Evolutionary conservation across 1,139 yeast genomes (phyloP).

Genomic region (Candida sp.): DNA sequence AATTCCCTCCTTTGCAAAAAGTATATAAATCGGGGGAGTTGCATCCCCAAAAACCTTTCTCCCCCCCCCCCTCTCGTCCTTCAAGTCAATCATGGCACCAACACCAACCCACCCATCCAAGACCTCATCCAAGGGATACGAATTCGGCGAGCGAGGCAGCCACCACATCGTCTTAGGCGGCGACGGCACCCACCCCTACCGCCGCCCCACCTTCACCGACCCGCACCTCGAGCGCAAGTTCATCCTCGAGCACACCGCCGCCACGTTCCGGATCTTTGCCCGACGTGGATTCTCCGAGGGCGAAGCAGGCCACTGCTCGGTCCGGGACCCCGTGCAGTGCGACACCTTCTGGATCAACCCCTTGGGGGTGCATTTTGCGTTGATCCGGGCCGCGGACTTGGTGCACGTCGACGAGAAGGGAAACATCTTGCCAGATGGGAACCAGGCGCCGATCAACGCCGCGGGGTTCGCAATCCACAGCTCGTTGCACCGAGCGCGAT

Average conservation of each 20-base stretch:
- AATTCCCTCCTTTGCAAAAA: neutral
- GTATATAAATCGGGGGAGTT: neutral
- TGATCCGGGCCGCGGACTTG: slow-evolving; percentile 72
- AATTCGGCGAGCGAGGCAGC: slow-evolving; percentile 38
- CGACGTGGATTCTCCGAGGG: slow-evolving; percentile 78
- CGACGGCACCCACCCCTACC: slow-evolving; percentile 41
- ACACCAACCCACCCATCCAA: neutral
- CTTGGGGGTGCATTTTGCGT: slow-evolving; percentile 68
- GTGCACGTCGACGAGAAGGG: slow-evolving; percentile 80
- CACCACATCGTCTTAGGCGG: slow-evolving; percentile 54
- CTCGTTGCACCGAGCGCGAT: slow-evolving; percentile 75
- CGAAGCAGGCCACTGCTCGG: slow-evolving; percentile 80
- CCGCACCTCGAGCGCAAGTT: slow-evolving; percentile 57
- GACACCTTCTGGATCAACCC: slow-evolving; percentile 84
- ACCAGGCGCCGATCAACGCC: slow-evolving; percentile 67
- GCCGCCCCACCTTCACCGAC: slow-evolving; percentile 54
- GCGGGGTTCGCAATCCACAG: slow-evolving; percentile 87
- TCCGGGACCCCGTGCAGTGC: slow-evolving; percentile 78
- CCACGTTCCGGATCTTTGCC: slow-evolving; percentile 77
- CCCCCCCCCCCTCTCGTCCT: neutral
- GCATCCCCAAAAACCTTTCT: too few relatives aligned
- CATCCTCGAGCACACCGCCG: slow-evolving; percentile 77
- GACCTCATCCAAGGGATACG: slow-evolving; percentile 29
- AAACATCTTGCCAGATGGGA: slow-evolving; percentile 65
- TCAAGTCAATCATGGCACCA: neutral